Evolutionary conservation across 108 stramenopile genomes (phyloP), one percentile per base, ranked within the genome.

Genomic region (Fistulifera solaris): DNA sequence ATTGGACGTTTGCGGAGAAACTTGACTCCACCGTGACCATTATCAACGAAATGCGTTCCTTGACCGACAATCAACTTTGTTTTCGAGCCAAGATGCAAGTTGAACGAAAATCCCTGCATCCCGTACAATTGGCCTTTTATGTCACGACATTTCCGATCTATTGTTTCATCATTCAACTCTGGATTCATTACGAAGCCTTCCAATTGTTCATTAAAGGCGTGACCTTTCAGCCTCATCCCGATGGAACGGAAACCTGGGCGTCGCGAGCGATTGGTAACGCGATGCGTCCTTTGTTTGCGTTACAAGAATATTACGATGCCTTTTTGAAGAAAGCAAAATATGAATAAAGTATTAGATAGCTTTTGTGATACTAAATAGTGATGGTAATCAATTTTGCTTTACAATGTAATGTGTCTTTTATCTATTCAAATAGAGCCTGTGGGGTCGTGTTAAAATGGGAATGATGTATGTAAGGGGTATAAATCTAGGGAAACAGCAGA

Each of bases 151-250:
- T 68, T 67, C 93, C 93, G 8, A 50, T 83, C 40, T 82, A 77
- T 28, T 89, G 89, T 52, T 53, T 75, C 16, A 38, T 91, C 16
- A 72, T 91, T 51, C 93, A 94, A 59, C 51, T 94, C 21, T 89
- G 85, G 85, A 94, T 94, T 48, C 93, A 94, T 59, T 80, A 73
- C 27, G 78, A 94, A 54, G 93, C 93, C 16, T 41, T 83, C 2
- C 58, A 43, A 50, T 44, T 94, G 28, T 80, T 87, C 22, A 31
- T 75, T 17, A 94, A 91, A 65, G 87, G 87, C 10, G 69, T 89
- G 8, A 48, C 67, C 38, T 88, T 78, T 43, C 59, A 85, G 39
- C 83, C 86, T 11, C 89, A 94, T 70, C 93, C 93, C 7, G 44
- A 4, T 3, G 89, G 77, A 19, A 68, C 68, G 25, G 86, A 82